Evolutionary conservation across 805 yeast species (phyloP).

Genomic region (Ogataea haglerorum): DNA sequence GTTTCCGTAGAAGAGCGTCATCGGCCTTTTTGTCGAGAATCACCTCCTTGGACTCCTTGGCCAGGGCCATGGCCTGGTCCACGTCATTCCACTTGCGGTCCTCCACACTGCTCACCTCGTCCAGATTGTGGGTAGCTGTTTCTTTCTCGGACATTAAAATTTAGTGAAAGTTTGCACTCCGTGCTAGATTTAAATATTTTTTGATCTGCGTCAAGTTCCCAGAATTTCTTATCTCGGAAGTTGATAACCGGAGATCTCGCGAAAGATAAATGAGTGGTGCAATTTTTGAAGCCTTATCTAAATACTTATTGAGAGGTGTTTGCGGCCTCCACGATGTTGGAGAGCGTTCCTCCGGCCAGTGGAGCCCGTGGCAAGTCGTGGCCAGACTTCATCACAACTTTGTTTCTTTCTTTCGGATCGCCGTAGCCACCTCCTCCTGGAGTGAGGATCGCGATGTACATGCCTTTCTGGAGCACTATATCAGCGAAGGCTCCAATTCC

Average conservation of each 20-base stretch:
- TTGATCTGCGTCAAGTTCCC: background rate
- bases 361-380: conserved; percentile 11
- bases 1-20: conserved; percentile 33
- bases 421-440: conserved; percentile 13
- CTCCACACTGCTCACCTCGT: background rate
- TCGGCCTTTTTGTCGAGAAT: conserved; percentile 22
- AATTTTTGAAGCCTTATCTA: too few species aligned
- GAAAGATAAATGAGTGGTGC: background rate
- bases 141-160: conserved; percentile 6
- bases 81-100: conserved; percentile 25
- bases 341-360: conserved; percentile 23
- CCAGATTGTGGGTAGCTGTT: background rate
- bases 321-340: conserved; percentile 20
- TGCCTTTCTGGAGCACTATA: conserved; percentile 4
- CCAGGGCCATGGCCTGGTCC: conserved; percentile 38
- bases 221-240: conserved; percentile 8
- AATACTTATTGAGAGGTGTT: conserved; percentile 15
- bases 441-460: conserved; percentile 7
- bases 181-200: background rate
- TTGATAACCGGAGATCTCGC: conserved; percentile 5
- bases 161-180: too few species aligned
- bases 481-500: conserved; percentile 10
- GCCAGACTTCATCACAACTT: conserved; percentile 6
- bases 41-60: conserved; percentile 18
- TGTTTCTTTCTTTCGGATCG: conserved; percentile 4